Evolutionary conservation across 345 rosid species (phyloP).

Genomic region (Angophora floribunda): DNA sequence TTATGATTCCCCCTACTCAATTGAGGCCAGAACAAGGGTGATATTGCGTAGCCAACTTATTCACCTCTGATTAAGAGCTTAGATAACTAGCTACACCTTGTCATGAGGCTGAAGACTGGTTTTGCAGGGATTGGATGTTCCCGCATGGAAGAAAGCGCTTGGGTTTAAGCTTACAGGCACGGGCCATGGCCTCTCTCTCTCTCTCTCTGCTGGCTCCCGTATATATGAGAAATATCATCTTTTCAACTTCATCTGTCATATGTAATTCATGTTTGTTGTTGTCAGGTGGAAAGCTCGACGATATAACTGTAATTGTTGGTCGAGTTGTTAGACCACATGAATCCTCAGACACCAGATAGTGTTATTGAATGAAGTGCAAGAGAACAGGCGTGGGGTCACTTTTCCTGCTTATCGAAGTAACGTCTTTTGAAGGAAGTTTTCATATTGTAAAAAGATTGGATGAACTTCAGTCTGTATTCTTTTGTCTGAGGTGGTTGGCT

Average conservation of each 20-base stretch:
- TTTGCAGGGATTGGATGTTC: slow-evolving; percentile 70
- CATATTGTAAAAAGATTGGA: not conserved
- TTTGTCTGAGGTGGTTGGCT: not conserved
- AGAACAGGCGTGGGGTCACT: not conserved
- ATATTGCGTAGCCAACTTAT: not conserved
- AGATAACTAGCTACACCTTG: not conserved
- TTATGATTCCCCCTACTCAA: slow-evolving; percentile 77
- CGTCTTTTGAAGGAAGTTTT: not conserved
- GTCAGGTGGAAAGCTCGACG: slow-evolving; percentile 90
- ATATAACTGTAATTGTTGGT: slow-evolving; percentile 71
- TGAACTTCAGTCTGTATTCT: not conserved
- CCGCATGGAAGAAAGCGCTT: slow-evolving; percentile 72
- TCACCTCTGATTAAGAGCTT: not conserved
- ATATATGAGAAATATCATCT: not conserved
- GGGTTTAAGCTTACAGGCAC: slow-evolving; percentile 78
- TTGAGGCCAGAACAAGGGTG: slow-evolving; percentile 81
- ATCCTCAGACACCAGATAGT: not conserved
- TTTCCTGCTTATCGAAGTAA: not conserved
- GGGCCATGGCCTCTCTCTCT: not conserved
- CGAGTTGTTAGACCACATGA: slow-evolving; percentile 24
- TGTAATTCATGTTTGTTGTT: not conserved
- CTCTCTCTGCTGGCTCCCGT: not conserved
- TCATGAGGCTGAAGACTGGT: not conserved
- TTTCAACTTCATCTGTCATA: not conserved
- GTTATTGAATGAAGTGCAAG: not conserved